These are phyloP conservation scores for Clonostachys rosea DNA, from an alignment of 2,329 filamentous ascomycete genomes.

Conservation along the genomic window DNA sequence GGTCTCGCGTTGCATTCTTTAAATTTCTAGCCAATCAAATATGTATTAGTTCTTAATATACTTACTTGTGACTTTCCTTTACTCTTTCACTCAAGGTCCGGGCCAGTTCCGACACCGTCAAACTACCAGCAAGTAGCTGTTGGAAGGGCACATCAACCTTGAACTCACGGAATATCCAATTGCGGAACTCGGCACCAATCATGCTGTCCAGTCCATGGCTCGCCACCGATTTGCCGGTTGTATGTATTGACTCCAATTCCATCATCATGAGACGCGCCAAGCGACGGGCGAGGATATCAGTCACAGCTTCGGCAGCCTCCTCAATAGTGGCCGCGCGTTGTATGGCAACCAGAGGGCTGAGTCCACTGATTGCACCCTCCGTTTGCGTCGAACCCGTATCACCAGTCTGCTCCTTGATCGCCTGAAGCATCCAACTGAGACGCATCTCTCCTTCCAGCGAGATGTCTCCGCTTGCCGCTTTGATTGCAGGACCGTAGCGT, in stretches of 20 bases:
- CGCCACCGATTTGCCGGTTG: not conserved
- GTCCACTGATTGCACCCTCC: not conserved
- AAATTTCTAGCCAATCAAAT: too few relatives aligned
- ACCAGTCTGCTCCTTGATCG: not conserved
- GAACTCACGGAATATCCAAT: not conserved
- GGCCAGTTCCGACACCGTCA: too few relatives aligned
- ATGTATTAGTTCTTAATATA: too few relatives aligned
- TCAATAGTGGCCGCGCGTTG: not conserved
- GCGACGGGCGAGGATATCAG: not conserved
- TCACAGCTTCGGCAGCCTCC: not conserved
- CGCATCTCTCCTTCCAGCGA: too few relatives aligned
- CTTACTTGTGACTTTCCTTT: too few relatives aligned
- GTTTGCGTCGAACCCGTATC: not conserved
- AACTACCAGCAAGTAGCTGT: too few relatives aligned
- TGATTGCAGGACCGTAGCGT: too few relatives aligned
- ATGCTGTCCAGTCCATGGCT: not conserved
- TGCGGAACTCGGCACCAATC: slow-evolving; percentile 2
- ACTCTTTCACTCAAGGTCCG: too few relatives aligned
- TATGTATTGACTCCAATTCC: not conserved
- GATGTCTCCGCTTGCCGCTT: too few relatives aligned
- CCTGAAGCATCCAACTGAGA: not conserved
- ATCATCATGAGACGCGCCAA: not conserved
- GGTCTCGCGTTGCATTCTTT: too few relatives aligned
- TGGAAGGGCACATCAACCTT: too few relatives aligned
- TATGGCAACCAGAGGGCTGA: not conserved